Evolutionary conservation across 345 rosid species (phyloP), one percentile per base, ranked within the genome.

Genomic region (Salix caprea): DNA sequence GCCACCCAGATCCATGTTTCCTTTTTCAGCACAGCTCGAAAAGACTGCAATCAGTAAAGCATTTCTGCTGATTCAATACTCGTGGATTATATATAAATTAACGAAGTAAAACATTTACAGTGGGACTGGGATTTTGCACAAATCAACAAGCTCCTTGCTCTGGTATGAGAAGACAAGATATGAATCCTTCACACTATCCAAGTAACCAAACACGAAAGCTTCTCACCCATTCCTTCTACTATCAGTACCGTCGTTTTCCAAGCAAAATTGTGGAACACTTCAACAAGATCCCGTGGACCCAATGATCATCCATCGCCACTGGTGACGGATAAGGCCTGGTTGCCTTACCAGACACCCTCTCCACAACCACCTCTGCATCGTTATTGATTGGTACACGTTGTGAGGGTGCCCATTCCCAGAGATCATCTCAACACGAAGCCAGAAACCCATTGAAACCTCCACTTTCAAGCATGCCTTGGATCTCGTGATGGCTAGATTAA

Each of bases 271-370:
- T 87, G 85, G 70, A 86, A 83, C 50, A 83, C 90, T 83, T 91
- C 96, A 4, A 90, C 89, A 3, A 91, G 18, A 61, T 88, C 90
- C 78, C 92, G 37, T 81, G 36, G 30, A 77, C 85, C 93, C 90
- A 91, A 50, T 75, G 21, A 56, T 21, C 86, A 14, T 44, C 76
- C 77, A 58, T 81, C 6, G 42, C 70, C 44, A 74, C 77, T 5
- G 87, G 77, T 40, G 82, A 86, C 5, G 89, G 93, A 78, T 87
- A 83, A 11, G 96, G 96, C 85, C 96, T 87, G 21, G 89, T 86
- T 10, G 56, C 80, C 86, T 80, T 86, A 79, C 91, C 88, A 8
- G 89, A 78, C 62, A 90, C 90, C 80, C 87, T 88, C 77, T 90
- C 89, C 69, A 74, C 76, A 18, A 71, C 72, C 0, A 15, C 56